These are phyloP conservation scores for Arachis stenosperma DNA, from an alignment of 306 rosid species.

Conservation along the genomic window DNA sequence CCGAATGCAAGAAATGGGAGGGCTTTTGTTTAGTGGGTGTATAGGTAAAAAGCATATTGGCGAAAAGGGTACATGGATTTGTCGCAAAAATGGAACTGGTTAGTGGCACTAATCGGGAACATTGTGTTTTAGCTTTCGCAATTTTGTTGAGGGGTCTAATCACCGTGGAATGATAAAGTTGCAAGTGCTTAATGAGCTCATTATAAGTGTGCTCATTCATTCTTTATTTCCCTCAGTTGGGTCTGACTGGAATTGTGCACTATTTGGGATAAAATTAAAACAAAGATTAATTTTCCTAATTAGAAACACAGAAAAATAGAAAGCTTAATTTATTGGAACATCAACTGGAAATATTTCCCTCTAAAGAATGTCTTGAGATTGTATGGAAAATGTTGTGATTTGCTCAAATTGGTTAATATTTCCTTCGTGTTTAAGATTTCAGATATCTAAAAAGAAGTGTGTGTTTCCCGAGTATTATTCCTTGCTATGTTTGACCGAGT, in stretches of 20 bases:
- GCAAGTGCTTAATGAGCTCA: slow-evolving; percentile 17
- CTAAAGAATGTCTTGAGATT: slow-evolving; percentile 34
- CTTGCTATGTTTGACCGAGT: not conserved
- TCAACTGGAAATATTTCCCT: slow-evolving; percentile 24
- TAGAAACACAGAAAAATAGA: not conserved
- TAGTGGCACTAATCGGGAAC: slow-evolving; percentile 34
- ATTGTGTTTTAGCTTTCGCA: slow-evolving; percentile 15
- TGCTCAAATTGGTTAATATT: slow-evolving; percentile 23
- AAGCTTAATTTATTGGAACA: not conserved
- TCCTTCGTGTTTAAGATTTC: slow-evolving; percentile 35
- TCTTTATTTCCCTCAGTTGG: not conserved
- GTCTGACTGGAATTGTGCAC: slow-evolving; percentile 8
- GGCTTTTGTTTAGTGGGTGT: slow-evolving; percentile 17
- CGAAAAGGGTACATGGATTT: slow-evolving; percentile 11
- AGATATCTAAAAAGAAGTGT: not conserved
- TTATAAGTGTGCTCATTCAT: slow-evolving; percentile 36
- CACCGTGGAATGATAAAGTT: slow-evolving; percentile 23
- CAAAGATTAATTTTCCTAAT: not conserved
- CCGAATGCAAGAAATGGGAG: not conserved
- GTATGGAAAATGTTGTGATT: slow-evolving; percentile 14
- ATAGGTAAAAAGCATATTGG: slow-evolving; percentile 3
- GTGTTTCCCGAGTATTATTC: not conserved
- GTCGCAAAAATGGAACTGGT: slow-evolving; percentile 19
- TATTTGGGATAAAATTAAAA: slow-evolving; percentile 1
- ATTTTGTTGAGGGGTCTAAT: slow-evolving; percentile 44